Conservation (phyloP, 352 stramenopile species). For the Pythium chondricola region DNA sequence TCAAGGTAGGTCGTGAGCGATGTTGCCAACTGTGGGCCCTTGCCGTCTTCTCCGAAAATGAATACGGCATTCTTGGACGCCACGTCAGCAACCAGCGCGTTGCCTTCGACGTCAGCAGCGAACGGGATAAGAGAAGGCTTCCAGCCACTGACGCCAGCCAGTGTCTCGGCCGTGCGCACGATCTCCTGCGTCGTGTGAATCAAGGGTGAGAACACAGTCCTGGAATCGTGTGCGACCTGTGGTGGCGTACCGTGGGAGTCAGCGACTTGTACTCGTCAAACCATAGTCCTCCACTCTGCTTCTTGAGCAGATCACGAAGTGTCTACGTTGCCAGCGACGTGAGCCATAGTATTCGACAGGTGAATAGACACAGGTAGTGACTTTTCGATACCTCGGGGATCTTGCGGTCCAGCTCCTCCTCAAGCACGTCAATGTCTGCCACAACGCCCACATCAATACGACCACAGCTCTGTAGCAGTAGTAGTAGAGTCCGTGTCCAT, state of each 20-base stretch:
- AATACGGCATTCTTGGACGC: constrained; percentile 52
- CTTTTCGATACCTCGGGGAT: constrained; percentile 65
- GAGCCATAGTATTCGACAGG: not conserved
- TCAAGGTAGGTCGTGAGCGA: constrained; percentile 73
- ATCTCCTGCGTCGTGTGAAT: constrained; percentile 52
- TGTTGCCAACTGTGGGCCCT: constrained; percentile 34
- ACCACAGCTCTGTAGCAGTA: not conserved
- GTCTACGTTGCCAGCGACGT: constrained; percentile 21
- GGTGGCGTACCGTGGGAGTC: too few relatives aligned
- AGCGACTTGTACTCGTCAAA: constrained; percentile 82
- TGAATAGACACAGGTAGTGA: not conserved
- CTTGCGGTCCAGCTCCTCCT: constrained; percentile 55
- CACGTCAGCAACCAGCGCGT: constrained; percentile 51
- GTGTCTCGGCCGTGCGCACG: constrained; percentile 37
- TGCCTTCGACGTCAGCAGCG: constrained; percentile 61
- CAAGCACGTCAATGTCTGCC: constrained; percentile 63
- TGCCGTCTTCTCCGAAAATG: constrained; percentile 60
- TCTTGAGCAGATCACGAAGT: constrained; percentile 54
- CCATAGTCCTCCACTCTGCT: constrained; percentile 76
- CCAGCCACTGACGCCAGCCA: constrained; percentile 45
- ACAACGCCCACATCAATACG: not conserved
- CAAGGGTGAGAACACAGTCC: too few relatives aligned
- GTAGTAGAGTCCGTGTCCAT: not conserved
- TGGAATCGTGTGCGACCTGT: too few relatives aligned
- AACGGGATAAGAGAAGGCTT: constrained; percentile 62